Base-by-base conservation (phyloP, 1,284 basidiomycete genomes). In the Fomitiporia mediterranea region DNA sequence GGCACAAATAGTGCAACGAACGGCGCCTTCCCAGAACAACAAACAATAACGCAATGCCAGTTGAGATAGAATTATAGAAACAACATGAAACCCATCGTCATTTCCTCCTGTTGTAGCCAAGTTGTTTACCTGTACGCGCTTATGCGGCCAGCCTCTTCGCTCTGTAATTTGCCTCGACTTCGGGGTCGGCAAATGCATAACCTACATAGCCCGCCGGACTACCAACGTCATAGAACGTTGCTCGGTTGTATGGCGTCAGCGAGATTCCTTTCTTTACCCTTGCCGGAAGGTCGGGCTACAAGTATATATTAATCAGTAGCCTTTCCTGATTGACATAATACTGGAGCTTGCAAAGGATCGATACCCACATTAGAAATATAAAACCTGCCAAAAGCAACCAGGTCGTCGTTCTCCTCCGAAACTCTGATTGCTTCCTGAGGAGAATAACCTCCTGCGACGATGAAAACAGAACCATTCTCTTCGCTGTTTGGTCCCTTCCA, bases 341-440 rank as follows among this genome's bases (percentile, higher is more conserved):
- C n/a, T n/a, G n/a, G n/a, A n/a, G n/a, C n/a, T n/a, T n/a, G n/a
- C 15, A 25, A 17, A 7, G 25, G 25, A 25, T 38, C 21, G 27
- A 37, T 8, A 63, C 73, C 63, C 53, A 76, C 70, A 59, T 78
- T 77, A 0, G 72, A 66, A 52, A 81, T 77, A 62, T 77, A 83
- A 51, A 65, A 66, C 7, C 81, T 66, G 1, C 78, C 82, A 57
- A 80, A 76, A 0, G 73, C 76, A 46, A 79, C 65, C 6, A 79
- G 39, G 61, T 75, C 65, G 56, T 68, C 66, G 60, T 64, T 61
- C 65, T 67, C 53, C 61, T 70, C 68, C 0, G 68, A 66, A 1
- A 51, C 51, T 13, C 63, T 51, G 2, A 70, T 51, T 13, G 70
- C 72, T 1, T 37, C 60, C 43, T 67, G 66, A 3, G 66, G 58